These are phyloP conservation scores for Colletotrichum lupini DNA, from an alignment of 2,329 filamentous ascomycete genomes.

Conservation along the genomic window DNA sequence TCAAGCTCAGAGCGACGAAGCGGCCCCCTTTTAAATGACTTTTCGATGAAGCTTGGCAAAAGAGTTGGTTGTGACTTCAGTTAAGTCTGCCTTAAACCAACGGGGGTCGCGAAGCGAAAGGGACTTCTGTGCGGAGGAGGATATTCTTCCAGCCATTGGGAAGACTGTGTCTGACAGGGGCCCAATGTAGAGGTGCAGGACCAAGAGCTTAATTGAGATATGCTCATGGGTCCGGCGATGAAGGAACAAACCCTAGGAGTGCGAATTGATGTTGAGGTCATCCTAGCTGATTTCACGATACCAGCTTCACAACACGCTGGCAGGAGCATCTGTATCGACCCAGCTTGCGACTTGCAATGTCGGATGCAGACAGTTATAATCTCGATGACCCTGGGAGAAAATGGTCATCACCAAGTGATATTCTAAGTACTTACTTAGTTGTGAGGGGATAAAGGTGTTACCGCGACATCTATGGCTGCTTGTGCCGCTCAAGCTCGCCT, in stretches of 20 bases:
- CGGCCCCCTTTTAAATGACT: neutral
- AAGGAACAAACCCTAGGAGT: neutral
- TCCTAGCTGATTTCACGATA: neutral
- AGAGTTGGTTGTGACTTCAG: neutral
- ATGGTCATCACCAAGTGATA: neutral
- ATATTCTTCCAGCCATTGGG: neutral
- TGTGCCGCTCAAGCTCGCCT: neutral
- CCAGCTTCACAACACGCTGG: neutral
- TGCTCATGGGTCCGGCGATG: neutral
- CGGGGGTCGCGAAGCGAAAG: neutral
- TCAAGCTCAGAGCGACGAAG: neutral
- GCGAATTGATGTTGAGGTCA: neutral
- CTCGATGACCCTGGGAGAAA: neutral
- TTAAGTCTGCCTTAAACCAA: neutral
- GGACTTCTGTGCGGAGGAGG: neutral
- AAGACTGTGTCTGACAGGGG: neutral
- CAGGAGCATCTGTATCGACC: neutral
- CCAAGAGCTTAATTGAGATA: neutral
- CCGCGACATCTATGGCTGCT: neutral
- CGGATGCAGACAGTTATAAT: too few species aligned
- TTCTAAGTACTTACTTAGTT: neutral
- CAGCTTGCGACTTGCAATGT: neutral
- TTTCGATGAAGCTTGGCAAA: neutral
- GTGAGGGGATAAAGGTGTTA: neutral
- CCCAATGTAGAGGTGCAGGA: neutral